phyloP scores from a whole-genome alignment of 108 stramenopile genomes.

The Nitzschia palea region DNA sequence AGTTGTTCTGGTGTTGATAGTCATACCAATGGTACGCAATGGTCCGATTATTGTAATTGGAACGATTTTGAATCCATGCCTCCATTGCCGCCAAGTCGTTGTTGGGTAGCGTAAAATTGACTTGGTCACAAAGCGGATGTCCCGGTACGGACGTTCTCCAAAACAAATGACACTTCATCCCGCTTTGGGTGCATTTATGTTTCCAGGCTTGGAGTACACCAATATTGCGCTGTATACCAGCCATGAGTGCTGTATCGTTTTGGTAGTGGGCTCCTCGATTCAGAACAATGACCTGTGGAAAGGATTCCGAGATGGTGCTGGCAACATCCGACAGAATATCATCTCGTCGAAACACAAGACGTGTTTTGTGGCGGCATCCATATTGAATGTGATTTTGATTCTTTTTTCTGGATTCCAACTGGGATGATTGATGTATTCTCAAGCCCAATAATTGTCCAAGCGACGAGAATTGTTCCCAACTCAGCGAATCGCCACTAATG shows the following conservation, averaged over 20 bases:
- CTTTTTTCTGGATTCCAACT: constrained; percentile 16
- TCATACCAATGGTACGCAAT: constrained; percentile 46
- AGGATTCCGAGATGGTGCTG: constrained; percentile 24
- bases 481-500: constrained; percentile 51
- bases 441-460: constrained; percentile 35
- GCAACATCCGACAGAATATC: constrained; percentile 22
- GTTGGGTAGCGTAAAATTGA: constrained; percentile 39
- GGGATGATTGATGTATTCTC: constrained; percentile 17
- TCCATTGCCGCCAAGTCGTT: constrained; percentile 43
- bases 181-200: constrained; percentile 18
- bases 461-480: constrained; percentile 47
- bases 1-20: constrained; percentile 43
- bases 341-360: constrained; percentile 36
- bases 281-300: constrained; percentile 45
- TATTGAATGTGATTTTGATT: constrained; percentile 18
- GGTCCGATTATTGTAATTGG: constrained; percentile 28
- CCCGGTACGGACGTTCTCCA: constrained; percentile 56
- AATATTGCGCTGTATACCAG: constrained; percentile 15
- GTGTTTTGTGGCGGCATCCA: constrained; percentile 25
- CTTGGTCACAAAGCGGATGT: constrained; percentile 38
- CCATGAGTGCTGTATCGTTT: constrained; percentile 26
- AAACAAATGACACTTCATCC: constrained; percentile 34
- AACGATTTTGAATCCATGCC: constrained; percentile 22
- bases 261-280: constrained; percentile 56
- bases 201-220: constrained; percentile 35